Percentiles rank a stretch among this genome's conserved stretches.
These are phyloP conservation scores for Colletotrichum spinosum DNA, from an alignment of 2,329 filamentous ascomycete genomes.

Conservation along the genomic window DNA sequence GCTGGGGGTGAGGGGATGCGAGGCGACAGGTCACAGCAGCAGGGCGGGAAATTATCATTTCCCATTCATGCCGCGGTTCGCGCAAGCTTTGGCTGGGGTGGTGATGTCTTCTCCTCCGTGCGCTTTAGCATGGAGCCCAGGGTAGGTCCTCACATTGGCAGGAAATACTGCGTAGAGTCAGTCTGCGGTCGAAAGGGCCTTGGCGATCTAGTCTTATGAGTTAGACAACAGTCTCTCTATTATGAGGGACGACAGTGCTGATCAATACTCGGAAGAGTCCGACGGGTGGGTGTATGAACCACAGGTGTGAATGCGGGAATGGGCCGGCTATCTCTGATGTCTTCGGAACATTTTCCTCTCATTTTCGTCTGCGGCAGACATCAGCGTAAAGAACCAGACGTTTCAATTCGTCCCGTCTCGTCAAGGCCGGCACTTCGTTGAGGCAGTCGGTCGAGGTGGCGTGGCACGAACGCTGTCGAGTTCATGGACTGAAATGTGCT, in stretches of 20 bases:
- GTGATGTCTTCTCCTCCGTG: background rate
- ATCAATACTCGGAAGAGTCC: conserved; percentile 14
- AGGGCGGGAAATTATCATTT: conserved; percentile 6
- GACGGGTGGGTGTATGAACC: background rate
- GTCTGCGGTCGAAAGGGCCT: background rate
- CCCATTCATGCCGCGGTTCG: conserved; percentile 12
- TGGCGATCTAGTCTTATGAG: conserved; percentile 6
- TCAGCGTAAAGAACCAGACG: conserved; percentile 28
- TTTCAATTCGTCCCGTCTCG: conserved; percentile 32
- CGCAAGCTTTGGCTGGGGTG: background rate
- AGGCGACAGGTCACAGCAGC: conserved; percentile 12
- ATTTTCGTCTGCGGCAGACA: conserved; percentile 25
- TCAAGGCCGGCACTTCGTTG: too few species aligned
- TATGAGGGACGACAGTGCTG: background rate
- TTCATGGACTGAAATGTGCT: background rate
- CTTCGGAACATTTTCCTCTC: conserved; percentile 21
- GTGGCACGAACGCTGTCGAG: background rate
- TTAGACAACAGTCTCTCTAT: conserved; percentile 10
- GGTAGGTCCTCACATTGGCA: too few species aligned
- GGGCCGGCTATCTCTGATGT: background rate
- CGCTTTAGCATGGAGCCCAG: background rate
- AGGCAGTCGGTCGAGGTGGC: background rate
- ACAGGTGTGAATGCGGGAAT: conserved; percentile 1
- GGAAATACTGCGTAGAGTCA: background rate
- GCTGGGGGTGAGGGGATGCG: conserved; percentile 9